These are phyloP conservation scores for Parsonsia alboflavescens DNA, from an alignment of 257 asterid species.

Conservation along the genomic window DNA sequence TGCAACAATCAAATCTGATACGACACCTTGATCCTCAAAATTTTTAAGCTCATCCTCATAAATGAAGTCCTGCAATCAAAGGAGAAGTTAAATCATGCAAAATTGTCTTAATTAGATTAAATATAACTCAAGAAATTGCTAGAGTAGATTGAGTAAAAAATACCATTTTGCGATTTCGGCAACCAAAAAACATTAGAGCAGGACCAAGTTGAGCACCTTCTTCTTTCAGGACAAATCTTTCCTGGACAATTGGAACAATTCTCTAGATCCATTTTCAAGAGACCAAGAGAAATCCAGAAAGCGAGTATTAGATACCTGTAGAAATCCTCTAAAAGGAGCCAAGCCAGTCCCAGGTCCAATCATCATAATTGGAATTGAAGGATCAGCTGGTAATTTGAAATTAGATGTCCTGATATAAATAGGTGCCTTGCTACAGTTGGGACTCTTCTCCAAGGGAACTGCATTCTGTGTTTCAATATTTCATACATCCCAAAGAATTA, in stretches of 20 bases:
- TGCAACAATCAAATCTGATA: constrained; percentile 67
- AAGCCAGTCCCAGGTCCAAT: constrained; percentile 84
- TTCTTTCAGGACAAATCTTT: constrained; percentile 53
- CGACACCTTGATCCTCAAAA: constrained; percentile 47
- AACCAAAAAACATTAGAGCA: constrained; percentile 61
- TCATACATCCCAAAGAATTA: constrained; percentile 11
- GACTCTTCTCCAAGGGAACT: constrained; percentile 46
- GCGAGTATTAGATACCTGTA: constrained; percentile 36
- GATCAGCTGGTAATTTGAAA: constrained; percentile 64
- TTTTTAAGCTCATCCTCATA: constrained; percentile 59
- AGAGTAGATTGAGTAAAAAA: constrained; percentile 8
- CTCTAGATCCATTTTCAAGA: constrained; percentile 10
- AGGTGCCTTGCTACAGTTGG: constrained; percentile 59
- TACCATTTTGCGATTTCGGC: constrained; percentile 73
- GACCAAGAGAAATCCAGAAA: constrained; percentile 5
- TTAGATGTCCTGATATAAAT: constrained; percentile 64
- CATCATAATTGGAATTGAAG: constrained; percentile 61
- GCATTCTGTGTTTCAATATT: constrained; percentile 49
- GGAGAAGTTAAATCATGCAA: constrained; percentile 13
- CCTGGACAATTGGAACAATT: constrained; percentile 37
- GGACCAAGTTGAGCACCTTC: constrained; percentile 66
- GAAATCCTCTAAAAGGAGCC: constrained; percentile 83
- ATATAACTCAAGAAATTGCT: neutral
- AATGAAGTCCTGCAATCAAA: constrained; percentile 54
- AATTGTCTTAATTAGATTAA: neutral